Percentiles rank a stretch among this genome's conserved stretches.
These are phyloP conservation scores for Amaranthus hypochondriacus DNA, from an alignment of 148 eudicot species.

Conservation along the genomic window DNA sequence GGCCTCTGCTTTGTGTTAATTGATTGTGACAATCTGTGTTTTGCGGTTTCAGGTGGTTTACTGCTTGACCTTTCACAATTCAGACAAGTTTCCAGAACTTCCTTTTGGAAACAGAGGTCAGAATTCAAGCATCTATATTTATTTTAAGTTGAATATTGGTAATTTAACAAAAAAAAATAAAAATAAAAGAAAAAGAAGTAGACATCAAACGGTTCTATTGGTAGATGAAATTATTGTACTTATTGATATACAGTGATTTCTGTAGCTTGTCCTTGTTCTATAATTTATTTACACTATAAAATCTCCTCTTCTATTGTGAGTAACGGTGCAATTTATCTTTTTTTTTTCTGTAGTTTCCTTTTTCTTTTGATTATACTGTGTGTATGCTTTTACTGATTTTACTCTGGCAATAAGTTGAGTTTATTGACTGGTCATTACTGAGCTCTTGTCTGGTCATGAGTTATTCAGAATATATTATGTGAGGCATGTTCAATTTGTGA, in stretches of 20 bases:
- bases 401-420: neutral
- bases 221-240: neutral
- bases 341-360: neutral
- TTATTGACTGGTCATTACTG: neutral
- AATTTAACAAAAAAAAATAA: neutral
- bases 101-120: slow-evolving; percentile 9
- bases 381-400: neutral
- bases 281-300: no score
- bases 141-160: neutral
- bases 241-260: neutral
- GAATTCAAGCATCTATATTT: slow-evolving; percentile 5
- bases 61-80: neutral
- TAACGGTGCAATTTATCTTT: neutral
- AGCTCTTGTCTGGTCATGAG: neutral
- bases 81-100: slow-evolving; percentile 5
- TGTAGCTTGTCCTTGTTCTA: neutral
- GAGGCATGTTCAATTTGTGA: neutral
- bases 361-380: neutral
- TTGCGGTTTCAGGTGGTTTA: slow-evolving; percentile 8
- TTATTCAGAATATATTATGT: neutral
- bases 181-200: no score
- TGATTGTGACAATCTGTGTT: slow-evolving; percentile 4
- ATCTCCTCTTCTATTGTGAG: neutral
- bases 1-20: neutral
- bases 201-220: neutral